These are phyloP conservation scores for Trichophyton mentagrophytes DNA, from an alignment of 2,329 filamentous ascomycete genomes.

Conservation along the genomic window DNA sequence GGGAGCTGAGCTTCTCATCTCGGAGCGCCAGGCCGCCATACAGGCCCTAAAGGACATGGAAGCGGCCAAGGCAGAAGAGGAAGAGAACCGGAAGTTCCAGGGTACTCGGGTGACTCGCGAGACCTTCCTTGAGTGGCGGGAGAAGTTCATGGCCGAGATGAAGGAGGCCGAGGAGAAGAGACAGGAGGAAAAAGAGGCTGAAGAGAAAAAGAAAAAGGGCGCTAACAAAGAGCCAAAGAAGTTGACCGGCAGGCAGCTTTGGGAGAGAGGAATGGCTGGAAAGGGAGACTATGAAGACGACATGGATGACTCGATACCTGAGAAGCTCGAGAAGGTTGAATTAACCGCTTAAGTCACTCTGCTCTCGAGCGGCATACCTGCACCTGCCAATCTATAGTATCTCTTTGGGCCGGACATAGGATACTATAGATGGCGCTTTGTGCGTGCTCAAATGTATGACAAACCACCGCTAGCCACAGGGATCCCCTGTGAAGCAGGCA, in stretches of 20 bases:
- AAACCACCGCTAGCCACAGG: background rate
- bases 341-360: conserved; percentile 34
- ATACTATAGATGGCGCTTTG: background rate
- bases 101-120: conserved; percentile 79
- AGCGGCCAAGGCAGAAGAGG: conserved; percentile 55
- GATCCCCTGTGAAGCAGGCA: background rate
- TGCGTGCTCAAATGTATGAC: background rate
- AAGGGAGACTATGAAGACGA: conserved; percentile 56
- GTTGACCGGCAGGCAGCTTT: conserved; percentile 62
- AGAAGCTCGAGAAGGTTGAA: conserved; percentile 57
- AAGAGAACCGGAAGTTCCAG: conserved; percentile 95
- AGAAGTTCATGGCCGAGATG: conserved; percentile 66
- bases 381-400: too few relatives aligned
- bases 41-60: conserved; percentile 42
- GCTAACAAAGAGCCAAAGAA: conserved; percentile 52
- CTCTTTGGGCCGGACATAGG: background rate
- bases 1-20: conserved; percentile 70
- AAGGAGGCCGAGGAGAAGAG: conserved; percentile 54
- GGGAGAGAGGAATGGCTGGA: conserved; percentile 58
- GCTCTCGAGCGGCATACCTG: background rate
- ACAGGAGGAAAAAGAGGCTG: conserved; percentile 63
- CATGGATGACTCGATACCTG: conserved; percentile 48
- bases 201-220: conserved; percentile 72
- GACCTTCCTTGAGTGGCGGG: conserved; percentile 72
- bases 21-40: conserved; percentile 55